Evolutionary conservation across 2,329 filamentous ascomycete genomes (phyloP).

Genomic region (Colletotrichum cordylinicola): DNA sequence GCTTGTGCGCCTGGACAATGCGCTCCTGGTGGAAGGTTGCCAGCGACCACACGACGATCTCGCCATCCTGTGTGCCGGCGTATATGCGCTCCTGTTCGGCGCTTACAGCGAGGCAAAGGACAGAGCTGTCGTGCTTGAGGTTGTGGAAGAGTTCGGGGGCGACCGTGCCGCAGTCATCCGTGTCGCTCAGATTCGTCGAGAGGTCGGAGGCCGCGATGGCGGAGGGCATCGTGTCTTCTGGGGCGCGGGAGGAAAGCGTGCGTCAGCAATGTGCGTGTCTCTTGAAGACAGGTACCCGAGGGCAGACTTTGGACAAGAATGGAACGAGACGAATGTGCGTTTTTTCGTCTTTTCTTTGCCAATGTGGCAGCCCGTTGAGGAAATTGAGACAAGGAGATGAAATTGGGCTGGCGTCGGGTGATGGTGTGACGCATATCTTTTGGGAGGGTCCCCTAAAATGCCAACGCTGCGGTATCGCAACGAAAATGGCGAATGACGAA

Average conservation of each 20-base stretch:
- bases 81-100: slow-evolving; percentile 81
- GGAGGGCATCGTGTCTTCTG: slow-evolving; percentile 24
- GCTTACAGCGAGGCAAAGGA: slow-evolving; percentile 83
- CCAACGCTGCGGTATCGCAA: slow-evolving; percentile 10
- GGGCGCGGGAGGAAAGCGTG: background rate
- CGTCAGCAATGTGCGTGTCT: background rate
- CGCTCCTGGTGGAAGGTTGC: slow-evolving; percentile 83
- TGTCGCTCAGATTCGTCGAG: slow-evolving; percentile 22
- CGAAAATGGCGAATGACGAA: slow-evolving; percentile 21
- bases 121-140: slow-evolving; percentile 77
- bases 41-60: slow-evolving; percentile 91
- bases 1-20: slow-evolving; percentile 86
- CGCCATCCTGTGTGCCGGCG: slow-evolving; percentile 90
- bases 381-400: background rate
- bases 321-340: background rate
- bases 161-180: slow-evolving; percentile 29
- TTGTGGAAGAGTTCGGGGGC: slow-evolving; percentile 74
- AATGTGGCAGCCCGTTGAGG: background rate
- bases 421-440: slow-evolving; percentile 1
- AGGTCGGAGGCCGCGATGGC: slow-evolving; percentile 20
- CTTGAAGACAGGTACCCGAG: background rate
- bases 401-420: background rate
- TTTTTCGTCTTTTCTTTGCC: background rate
- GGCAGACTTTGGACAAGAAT: background rate
- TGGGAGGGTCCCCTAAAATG: background rate